A percentile compares a stretch with the other conserved stretches of the same genome.
These are phyloP conservation scores for Penstemon newberryi DNA, from an alignment of 257 asterid species.

Conservation along the genomic window DNA sequence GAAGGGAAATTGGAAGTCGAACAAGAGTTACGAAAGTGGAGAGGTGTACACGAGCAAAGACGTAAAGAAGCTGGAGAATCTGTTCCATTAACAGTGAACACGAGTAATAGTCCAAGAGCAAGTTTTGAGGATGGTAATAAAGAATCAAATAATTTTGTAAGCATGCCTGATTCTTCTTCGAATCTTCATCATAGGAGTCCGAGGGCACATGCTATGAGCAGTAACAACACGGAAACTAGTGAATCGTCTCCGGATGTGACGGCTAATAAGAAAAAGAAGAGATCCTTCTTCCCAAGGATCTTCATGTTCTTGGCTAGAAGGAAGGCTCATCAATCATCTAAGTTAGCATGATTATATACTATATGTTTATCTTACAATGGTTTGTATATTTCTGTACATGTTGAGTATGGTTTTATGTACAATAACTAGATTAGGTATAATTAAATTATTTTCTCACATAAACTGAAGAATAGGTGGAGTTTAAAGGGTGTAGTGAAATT, in stretches of 20 bases:
- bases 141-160: slow-evolving; percentile 21
- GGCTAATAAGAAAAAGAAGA: slow-evolving; percentile 51
- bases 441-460: neutral
- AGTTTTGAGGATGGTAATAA: slow-evolving; percentile 38
- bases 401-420: neutral
- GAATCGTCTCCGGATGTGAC: slow-evolving; percentile 42
- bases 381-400: neutral
- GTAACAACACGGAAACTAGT: slow-evolving; percentile 46
- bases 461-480: neutral
- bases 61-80: slow-evolving; percentile 55
- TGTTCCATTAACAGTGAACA: slow-evolving; percentile 25
- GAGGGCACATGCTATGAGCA: slow-evolving; percentile 28
- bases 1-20: slow-evolving; percentile 79
- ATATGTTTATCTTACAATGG: too few species aligned
- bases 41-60: slow-evolving; percentile 75
- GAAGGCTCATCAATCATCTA: slow-evolving; percentile 39
- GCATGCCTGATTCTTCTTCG: too few species aligned
- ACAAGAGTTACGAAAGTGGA: slow-evolving; percentile 83
- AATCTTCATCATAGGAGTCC: slow-evolving; percentile 43
- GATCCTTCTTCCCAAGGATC: slow-evolving; percentile 53
- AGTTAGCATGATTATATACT: slow-evolving; percentile 24
- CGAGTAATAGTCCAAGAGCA: slow-evolving; percentile 33
- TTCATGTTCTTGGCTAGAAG: slow-evolving; percentile 52
- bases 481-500: neutral
- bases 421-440: neutral